Base-by-base conservation (phyloP, 2,329 filamentous ascomycete genomes). In the Hymenotorrendiella dingleyae region DNA sequence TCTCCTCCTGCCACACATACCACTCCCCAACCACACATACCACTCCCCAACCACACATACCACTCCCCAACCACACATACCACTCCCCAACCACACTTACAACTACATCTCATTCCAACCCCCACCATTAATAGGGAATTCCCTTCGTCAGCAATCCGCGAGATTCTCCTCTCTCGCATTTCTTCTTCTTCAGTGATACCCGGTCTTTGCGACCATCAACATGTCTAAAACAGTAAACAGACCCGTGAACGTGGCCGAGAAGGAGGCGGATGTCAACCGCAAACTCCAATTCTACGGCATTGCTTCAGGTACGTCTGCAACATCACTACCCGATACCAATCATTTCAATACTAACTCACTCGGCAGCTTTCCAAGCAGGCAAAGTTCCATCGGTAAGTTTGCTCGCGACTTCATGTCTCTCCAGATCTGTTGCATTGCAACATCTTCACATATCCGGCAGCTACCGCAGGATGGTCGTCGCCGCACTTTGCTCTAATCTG, bases 231-330 rank as follows among this genome's bases (percentile, higher is more conserved):
- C 32, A 21, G 59, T 62, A 42, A 62, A 61, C 40, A 51, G 49
- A 43, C 59, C 60, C 12, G 56, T 50, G 27, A 42, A 62, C 23
- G 26, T 50, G 19, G 53, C 52, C 40, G 39, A 42, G 37, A 62
- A 60, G 53, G 55, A 62, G 45, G 54, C 50, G 4, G 78, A 95
- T 64, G 83, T 97, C 67, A 93, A 93, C 67, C 80, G 82, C 63
- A 98, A 98, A 73, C 81, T 98, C 39, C 90, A 96, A 67, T 68
- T 97, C 27, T 98, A 94, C 60, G 93, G 91, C 60, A 96, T 97
- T 65, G 78, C 82, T 67, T 70, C 74, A 54, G 77, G 77, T 81
- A 64, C 48, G 70, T n/a, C n/a, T n/a, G n/a, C n/a, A 14, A 10
- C n/a, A 8, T 30, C n/a, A 17, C 4, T 10, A 6, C 21, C 11